A percentile compares a stretch with the other conserved stretches of the same genome.
Evolutionary conservation across 2,329 filamentous ascomycete species (phyloP).

Genomic region (Trichoderma pleuroti): DNA sequence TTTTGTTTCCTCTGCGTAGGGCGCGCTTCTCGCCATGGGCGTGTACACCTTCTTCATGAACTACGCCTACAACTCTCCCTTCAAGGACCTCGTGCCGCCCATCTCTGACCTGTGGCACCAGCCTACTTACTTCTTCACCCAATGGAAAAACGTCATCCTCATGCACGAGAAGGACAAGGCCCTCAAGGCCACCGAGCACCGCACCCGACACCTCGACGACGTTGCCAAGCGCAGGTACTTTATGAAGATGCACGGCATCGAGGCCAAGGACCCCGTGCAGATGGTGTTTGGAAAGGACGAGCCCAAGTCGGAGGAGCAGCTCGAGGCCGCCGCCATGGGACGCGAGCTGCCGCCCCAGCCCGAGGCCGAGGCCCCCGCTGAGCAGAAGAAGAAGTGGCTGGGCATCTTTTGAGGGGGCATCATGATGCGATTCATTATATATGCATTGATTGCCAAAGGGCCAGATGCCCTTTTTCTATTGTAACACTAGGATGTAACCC

Average conservation of each 20-base stretch:
- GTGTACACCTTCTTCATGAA: slow-evolving; percentile 71
- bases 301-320: slow-evolving; percentile 35
- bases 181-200: slow-evolving; percentile 64
- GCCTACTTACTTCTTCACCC: slow-evolving; percentile 63
- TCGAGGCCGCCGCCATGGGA: slow-evolving; percentile 37
- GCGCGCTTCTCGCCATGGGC: slow-evolving; percentile 67
- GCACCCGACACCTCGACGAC: slow-evolving; percentile 74
- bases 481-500: background rate
- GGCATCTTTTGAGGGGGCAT: slow-evolving; percentile 63
- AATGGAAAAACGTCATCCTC: slow-evolving; percentile 68
- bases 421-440: slow-evolving; percentile 9
- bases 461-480: background rate
- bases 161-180: slow-evolving; percentile 73
- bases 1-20: slow-evolving; percentile 36
- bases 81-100: slow-evolving; percentile 71
- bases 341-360: slow-evolving; percentile 32
- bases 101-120: slow-evolving; percentile 64
- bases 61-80: slow-evolving; percentile 76
- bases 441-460: background rate
- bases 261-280: slow-evolving; percentile 56
- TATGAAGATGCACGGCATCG: slow-evolving; percentile 79
- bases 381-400: slow-evolving; percentile 69
- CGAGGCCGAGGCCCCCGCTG: slow-evolving; percentile 24
- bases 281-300: slow-evolving; percentile 41
- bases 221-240: slow-evolving; percentile 82